phyloP scores from a whole-genome alignment of 2,329 filamentous ascomycete genomes.

The Diplodia corticola region DNA sequence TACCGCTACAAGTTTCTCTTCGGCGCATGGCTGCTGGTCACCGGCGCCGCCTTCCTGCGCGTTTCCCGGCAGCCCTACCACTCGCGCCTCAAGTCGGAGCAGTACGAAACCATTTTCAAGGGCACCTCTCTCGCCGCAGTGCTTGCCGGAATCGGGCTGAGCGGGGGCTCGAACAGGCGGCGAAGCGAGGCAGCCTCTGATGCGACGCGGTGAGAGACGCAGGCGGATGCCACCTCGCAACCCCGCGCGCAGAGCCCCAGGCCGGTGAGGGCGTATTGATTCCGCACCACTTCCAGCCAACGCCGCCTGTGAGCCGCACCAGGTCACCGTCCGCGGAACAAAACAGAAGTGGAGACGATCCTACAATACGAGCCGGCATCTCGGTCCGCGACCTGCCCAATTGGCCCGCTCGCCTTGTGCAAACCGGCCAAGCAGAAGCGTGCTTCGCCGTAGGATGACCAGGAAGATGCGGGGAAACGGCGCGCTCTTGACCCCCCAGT shows the following conservation, averaged over 20 bases:
- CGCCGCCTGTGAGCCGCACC: neutral
- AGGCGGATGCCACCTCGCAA: neutral
- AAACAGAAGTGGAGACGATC: neutral
- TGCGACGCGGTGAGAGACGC: neutral
- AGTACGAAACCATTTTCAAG: conserved; percentile 43
- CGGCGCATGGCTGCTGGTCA: conserved; percentile 29
- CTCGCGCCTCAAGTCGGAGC: conserved; percentile 36
- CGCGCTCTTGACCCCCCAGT: neutral
- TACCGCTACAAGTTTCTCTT: conserved; percentile 37
- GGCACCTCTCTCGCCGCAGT: conserved; percentile 32
- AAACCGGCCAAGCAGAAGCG: neutral
- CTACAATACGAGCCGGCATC: neutral
- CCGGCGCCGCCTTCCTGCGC: conserved; percentile 36
- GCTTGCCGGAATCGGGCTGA: neutral
- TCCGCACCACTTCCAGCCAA: neutral
- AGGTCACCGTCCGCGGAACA: neutral
- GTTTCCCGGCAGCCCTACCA: conserved; percentile 39
- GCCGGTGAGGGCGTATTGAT: neutral
- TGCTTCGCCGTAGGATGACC: neutral
- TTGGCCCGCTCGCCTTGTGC: neutral
- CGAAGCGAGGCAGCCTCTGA: neutral
- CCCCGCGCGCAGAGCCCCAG: conserved; percentile 10
- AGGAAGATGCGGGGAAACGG: conserved; percentile 11
- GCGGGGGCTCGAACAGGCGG: neutral
- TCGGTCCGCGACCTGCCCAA: conserved; percentile 13